A percentile compares a stretch with the other conserved stretches of the same genome.
These are phyloP conservation scores for Lippia alba DNA, from an alignment of 305 asterid species.

Conservation along the genomic window DNA sequence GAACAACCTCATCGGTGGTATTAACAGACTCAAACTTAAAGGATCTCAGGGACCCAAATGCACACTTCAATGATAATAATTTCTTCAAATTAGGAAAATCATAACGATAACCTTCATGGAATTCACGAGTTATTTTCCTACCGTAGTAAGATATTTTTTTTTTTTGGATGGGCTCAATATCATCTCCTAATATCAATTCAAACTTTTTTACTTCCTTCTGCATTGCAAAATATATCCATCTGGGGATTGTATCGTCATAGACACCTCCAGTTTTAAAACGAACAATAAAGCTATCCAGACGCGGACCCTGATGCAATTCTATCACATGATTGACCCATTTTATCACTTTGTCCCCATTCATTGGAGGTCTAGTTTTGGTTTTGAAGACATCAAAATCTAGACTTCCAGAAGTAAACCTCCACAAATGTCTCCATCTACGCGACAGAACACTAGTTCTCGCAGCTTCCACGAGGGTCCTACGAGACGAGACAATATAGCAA, in stretches of 20 bases:
- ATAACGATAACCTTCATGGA: neutral
- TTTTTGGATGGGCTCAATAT: too few species aligned
- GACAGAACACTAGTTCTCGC: conserved; percentile 16
- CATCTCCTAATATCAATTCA: neutral
- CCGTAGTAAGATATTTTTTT: too few species aligned
- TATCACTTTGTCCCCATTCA: too few species aligned
- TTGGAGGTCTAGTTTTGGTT: neutral
- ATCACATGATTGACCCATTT: conserved; percentile 9
- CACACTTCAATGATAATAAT: conserved; percentile 1
- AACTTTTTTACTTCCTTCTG: conserved; percentile 13
- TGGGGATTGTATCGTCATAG: neutral
- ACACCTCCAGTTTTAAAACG: neutral
- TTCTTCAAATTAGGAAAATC: conserved; percentile 5
- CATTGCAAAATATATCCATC: conserved; percentile 17
- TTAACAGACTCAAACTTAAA: neutral
- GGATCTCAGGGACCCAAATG: conserved; percentile 6
- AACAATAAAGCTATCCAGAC: conserved; percentile 7
- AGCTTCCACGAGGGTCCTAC: neutral
- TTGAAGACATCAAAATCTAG: neutral
- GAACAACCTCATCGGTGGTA: neutral
- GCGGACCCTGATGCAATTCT: conserved; percentile 1
- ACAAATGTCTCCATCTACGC: conserved; percentile 13
- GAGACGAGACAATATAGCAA: too few species aligned
- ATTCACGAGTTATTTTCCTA: too few species aligned
- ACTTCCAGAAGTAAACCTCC: conserved; percentile 3